Evolutionary conservation across 1,284 basidiomycete genomes (phyloP), one percentile per base, ranked within the genome.

Genomic region (Heterobasidion annosum): DNA sequence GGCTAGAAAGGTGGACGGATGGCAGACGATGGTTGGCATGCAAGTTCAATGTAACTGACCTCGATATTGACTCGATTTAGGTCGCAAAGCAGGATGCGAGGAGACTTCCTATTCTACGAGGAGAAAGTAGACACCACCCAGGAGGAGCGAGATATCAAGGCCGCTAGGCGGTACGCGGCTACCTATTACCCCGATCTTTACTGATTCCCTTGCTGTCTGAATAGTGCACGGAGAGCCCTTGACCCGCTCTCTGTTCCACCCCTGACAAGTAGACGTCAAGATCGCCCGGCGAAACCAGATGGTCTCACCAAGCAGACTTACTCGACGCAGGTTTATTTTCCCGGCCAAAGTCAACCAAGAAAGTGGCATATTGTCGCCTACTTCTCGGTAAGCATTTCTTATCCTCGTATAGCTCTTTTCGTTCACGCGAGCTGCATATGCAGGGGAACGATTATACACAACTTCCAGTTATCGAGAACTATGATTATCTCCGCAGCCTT

Each of bases 301-400:
- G 85, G 85, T 34, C 73, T 88, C 51, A 89, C 85, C 43, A 88
- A 88, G 69, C 86, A 89, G 63, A 88, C 86, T 0, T 89, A 88
- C 64, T 88, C 86, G 8, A 86, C 84, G 35, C 76, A 81, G 44
- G 83, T 87, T 37, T 75, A 81, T 62, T 69, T 81, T 56, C 79
- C 78, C 52, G 81, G 79, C 53, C 72, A 75, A 48, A 71, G 68
- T 54, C 74, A 76, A 54, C 76, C 76, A 48, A 75, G 79, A 43
- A 88, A 87, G 73, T 88, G 85, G 85, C 85, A 88, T 67, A 75
- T 88, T 47, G 86, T 88, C 54, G 85, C 86, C 50, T 88, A 88
- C 71, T 88, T 88, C 67, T 79, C 80, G 68, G 85, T 88, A 67
- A 54, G 61, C 74, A 62, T 55, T 51, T 34, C 42, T 54, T 55